Evolutionary conservation across 106 monocot species (phyloP).

Genomic region (Hemerocallis citrina): DNA sequence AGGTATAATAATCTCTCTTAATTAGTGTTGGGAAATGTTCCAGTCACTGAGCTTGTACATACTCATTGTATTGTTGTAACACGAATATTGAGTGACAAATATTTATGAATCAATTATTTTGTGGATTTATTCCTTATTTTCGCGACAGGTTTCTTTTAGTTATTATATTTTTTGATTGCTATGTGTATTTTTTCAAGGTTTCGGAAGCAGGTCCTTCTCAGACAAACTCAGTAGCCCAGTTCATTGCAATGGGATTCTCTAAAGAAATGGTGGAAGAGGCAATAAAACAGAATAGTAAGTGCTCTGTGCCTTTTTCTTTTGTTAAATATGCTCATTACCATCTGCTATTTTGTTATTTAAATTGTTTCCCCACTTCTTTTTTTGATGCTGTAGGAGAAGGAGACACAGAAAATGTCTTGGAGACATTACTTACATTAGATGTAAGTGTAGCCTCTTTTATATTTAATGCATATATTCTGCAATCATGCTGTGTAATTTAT

Average conservation of each 20-base stretch:
- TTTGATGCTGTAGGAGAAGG: conserved; percentile 10
- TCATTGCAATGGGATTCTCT: conserved; percentile 28
- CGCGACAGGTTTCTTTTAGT: too few relatives aligned
- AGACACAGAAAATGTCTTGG: conserved; percentile 11
- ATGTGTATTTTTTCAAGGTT: not conserved
- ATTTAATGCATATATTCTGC: too few relatives aligned
- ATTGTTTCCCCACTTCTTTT: too few relatives aligned
- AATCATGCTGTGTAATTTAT: too few relatives aligned
- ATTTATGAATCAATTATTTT: too few relatives aligned
- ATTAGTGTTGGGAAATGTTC: too few relatives aligned
- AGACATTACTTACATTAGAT: conserved; percentile 7
- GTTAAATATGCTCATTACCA: not conserved
- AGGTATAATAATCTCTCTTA: too few relatives aligned
- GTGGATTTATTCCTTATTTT: too few relatives aligned
- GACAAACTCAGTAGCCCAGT: conserved; percentile 6
- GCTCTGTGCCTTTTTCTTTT: not conserved
- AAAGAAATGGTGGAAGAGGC: conserved; percentile 26
- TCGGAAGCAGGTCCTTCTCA: conserved; percentile 20
- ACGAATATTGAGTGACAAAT: too few relatives aligned
- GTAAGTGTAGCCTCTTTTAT: not conserved
- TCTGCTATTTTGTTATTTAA: not conserved
- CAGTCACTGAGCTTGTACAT: too few relatives aligned
- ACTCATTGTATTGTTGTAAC: too few relatives aligned
- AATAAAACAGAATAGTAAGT: conserved; percentile 21
- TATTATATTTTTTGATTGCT: not conserved